Conservation (phyloP, 208 protist genomes). For the Acanthamoeba polyphaga region DNA sequence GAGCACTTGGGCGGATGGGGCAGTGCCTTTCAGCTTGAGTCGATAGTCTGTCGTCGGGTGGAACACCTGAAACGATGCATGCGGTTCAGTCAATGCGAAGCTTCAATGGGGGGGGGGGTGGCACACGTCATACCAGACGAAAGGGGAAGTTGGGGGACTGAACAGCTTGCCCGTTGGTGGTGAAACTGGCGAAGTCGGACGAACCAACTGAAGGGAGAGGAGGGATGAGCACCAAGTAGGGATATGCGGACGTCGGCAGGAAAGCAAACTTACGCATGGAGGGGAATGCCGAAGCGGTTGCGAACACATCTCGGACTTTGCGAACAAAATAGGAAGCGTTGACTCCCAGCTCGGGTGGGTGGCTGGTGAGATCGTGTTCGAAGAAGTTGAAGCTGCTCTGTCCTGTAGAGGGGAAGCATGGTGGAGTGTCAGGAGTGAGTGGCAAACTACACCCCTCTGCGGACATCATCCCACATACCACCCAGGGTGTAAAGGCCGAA, state of each 20-base stretch:
- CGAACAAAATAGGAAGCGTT: not conserved
- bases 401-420: not conserved
- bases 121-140: not conserved
- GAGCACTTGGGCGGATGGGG: not conserved
- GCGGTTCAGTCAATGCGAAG: not conserved
- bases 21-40: not conserved
- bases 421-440: not conserved
- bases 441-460: too few species aligned
- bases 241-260: too few species aligned
- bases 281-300: not conserved
- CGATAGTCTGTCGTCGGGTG: not conserved
- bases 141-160: conserved; percentile 22
- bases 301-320: not conserved
- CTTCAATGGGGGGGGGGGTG: not conserved
- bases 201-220: not conserved
- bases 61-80: conserved; percentile 22
- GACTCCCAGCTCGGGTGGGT: conserved; percentile 23
- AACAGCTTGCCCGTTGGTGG: not conserved
- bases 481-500: not conserved
- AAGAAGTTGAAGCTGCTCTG: conserved; percentile 65
- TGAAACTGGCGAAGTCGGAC: conserved; percentile 23
- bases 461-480: not conserved
- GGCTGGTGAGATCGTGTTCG: conserved; percentile 65
- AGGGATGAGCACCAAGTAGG: not conserved
- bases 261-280: not conserved